Conservation (phyloP, 1,284 basidiomycete species). For the Stygiomarasmius scandens region DNA sequence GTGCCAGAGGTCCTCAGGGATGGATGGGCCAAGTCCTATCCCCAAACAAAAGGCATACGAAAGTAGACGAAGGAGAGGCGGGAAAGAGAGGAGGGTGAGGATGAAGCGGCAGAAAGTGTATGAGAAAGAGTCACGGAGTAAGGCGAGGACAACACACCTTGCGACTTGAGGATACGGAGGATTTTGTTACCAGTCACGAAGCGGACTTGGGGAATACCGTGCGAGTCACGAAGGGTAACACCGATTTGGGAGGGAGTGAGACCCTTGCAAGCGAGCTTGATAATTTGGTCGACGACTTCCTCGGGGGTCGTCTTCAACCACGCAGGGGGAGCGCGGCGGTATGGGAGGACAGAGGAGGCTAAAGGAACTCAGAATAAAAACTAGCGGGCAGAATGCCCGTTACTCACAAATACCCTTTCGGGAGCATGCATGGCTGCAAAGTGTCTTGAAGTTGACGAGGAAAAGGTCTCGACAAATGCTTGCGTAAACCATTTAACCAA, state of each 20-base stretch:
- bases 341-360: slow-evolving; percentile 97
- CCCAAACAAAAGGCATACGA: too few relatives aligned
- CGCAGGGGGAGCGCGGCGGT: slow-evolving; percentile 91
- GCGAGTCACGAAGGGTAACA: too few relatives aligned
- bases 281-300: slow-evolving; percentile 96
- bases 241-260: too few relatives aligned
- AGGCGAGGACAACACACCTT: slow-evolving; percentile 88
- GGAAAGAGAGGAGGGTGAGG: too few relatives aligned
- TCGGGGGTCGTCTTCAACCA: slow-evolving; percentile 98
- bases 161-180: slow-evolving; percentile 96
- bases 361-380: slow-evolving; percentile 1
- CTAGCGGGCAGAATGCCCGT: background rate
- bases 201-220: too few relatives aligned
- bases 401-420: slow-evolving; percentile 94
- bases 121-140: slow-evolving; percentile 20
- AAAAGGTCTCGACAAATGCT: slow-evolving; percentile 34
- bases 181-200: too few relatives aligned
- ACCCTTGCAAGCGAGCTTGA: too few relatives aligned
- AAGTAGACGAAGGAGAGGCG: slow-evolving; percentile 92
- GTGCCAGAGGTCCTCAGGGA: slow-evolving; percentile 99
- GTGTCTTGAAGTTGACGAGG: slow-evolving; percentile 12
- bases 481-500: too few relatives aligned
- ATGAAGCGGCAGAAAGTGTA: slow-evolving; percentile 50
- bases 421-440: slow-evolving; percentile 83
- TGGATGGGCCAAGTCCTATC: too few relatives aligned